Percentiles rank a stretch among this genome's conserved stretches.
These are phyloP conservation scores for Asterophora parasitica DNA, from an alignment of 768 basidiomycete genomes.

Conservation along the genomic window DNA sequence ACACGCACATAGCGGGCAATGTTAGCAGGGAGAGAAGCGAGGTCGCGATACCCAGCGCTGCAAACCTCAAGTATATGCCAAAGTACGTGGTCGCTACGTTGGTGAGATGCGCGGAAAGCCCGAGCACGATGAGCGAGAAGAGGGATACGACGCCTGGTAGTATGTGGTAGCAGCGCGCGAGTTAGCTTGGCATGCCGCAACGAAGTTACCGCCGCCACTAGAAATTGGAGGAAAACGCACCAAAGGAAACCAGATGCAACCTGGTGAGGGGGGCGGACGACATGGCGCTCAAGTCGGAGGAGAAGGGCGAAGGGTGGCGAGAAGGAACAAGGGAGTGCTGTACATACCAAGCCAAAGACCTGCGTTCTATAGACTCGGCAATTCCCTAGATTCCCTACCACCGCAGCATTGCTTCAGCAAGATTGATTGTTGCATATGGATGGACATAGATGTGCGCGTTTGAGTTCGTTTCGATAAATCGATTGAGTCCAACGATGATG, in stretches of 20 bases:
- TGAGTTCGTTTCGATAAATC: neutral
- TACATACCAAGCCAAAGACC: neutral
- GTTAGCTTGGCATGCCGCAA: too few species aligned
- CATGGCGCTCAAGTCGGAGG: slow-evolving; percentile 5
- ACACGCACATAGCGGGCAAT: slow-evolving; percentile 34
- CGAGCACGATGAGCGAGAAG: slow-evolving; percentile 26
- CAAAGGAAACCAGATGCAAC: slow-evolving; percentile 16
- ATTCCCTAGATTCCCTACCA: too few species aligned
- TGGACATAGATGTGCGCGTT: neutral
- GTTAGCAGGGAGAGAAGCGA: slow-evolving; percentile 35
- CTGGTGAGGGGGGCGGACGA: slow-evolving; percentile 13
- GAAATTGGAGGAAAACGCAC: slow-evolving; percentile 5
- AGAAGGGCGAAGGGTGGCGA: too few species aligned
- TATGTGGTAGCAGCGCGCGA: too few species aligned
- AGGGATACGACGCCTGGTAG: slow-evolving; percentile 16
- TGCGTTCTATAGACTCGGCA: too few species aligned
- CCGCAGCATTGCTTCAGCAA: too few species aligned
- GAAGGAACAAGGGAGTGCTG: neutral
- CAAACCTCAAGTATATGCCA: slow-evolving; percentile 24
- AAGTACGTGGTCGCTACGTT: slow-evolving; percentile 17
- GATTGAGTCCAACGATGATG: too few species aligned
- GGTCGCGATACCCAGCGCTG: slow-evolving; percentile 33
- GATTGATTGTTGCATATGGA: neutral
- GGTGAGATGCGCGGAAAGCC: slow-evolving; percentile 21
- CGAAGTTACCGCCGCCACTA: too few species aligned